These are phyloP conservation scores for Suhomyces terraborum DNA, from an alignment of 1,139 yeast species.

Conservation along the genomic window DNA sequence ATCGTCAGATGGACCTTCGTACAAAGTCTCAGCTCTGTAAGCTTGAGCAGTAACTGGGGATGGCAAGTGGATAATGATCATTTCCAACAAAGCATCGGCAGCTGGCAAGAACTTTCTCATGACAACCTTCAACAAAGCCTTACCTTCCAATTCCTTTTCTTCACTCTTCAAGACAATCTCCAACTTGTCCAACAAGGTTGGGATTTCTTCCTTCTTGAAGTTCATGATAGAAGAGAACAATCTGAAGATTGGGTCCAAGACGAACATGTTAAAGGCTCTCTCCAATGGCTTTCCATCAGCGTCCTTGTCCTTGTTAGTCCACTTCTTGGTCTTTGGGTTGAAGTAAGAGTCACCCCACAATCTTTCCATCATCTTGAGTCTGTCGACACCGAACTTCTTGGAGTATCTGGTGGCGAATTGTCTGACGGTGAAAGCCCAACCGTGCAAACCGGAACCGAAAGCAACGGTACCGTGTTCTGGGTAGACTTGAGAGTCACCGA, in stretches of 20 bases:
- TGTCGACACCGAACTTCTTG: slow-evolving; percentile 99
- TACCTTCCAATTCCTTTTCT: slow-evolving; percentile 97
- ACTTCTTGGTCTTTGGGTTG: slow-evolving; percentile 99
- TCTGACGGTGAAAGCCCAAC: slow-evolving; percentile 99
- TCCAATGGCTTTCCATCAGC: slow-evolving; percentile 94
- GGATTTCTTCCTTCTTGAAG: slow-evolving; percentile 87
- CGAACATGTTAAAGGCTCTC: slow-evolving; percentile 99
- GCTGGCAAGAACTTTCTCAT: slow-evolving; percentile 99
- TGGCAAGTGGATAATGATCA: slow-evolving; percentile 98
- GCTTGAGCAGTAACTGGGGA: slow-evolving; percentile 99
- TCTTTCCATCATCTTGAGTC: slow-evolving; percentile 96
- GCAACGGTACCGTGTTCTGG: slow-evolving; percentile 99
- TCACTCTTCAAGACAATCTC: slow-evolving; percentile 89
- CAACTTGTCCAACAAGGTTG: slow-evolving; percentile 85
- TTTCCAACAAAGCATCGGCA: slow-evolving; percentile 98
- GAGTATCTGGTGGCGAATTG: slow-evolving; percentile 98
- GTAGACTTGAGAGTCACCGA: slow-evolving; percentile 98
- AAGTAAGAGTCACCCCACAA: slow-evolving; percentile 99
- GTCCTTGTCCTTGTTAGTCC: slow-evolving; percentile 96
- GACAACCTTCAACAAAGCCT: slow-evolving; percentile 96
- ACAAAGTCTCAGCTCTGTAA: slow-evolving; percentile 98
- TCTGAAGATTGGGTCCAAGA: slow-evolving; percentile 98
- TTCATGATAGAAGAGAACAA: slow-evolving; percentile 59
- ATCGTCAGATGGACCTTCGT: slow-evolving; percentile 99
- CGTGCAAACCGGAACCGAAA: slow-evolving; percentile 99